Base-by-base conservation (phyloP, 2,329 filamentous ascomycete species). In the Thielaviopsis musarum region DNA sequence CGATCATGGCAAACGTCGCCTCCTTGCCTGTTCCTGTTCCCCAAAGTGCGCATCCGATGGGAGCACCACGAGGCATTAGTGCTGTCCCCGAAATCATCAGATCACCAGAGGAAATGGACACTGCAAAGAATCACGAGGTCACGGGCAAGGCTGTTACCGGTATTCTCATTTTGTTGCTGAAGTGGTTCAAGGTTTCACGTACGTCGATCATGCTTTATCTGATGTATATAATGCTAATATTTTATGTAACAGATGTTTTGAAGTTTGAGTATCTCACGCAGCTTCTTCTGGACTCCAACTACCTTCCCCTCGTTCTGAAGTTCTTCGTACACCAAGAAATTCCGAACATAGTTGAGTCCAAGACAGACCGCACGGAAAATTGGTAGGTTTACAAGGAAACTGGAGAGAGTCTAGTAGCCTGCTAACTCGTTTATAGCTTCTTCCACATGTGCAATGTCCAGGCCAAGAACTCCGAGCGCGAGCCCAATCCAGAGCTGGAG, bases 231-330 rank as follows among this genome's bases (percentile, higher is more conserved):
- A 26, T 52, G 41, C n/a, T 55, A 22, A 9, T 13, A 48, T 49
- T 28, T 12, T 22, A 15, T 26, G 19, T 59, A 56, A 52, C 63
- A 94, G 89, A 98, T 69, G 81, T 97, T 28, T 75, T 98, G 64
- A 95, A 96, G 69, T 96, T 93, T 65, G 93, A 98, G 71, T 97
- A 96, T 67, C 75, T 98, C 67, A 91, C 90, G 0, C 93, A 98
- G 68, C 79, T 98, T 2, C 75, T 98, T 12, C 78, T 98, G 28
- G 93, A 98, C 70, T 93, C 89, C 3, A 97, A 95, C 69, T 98
- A 96, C 69, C 78, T 98, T 6, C 91, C 91, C 0, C 75, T 98
- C 30, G 86, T 95, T 24, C 74, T 98, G 34, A 97, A 97, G 72
- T 81, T 96, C 55, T 91, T 96, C 69, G 90, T 91, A 56, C 85